Base-by-base conservation (phyloP, 192 early-diverging fungal species). In the Mycoemilia scoparia region DNA sequence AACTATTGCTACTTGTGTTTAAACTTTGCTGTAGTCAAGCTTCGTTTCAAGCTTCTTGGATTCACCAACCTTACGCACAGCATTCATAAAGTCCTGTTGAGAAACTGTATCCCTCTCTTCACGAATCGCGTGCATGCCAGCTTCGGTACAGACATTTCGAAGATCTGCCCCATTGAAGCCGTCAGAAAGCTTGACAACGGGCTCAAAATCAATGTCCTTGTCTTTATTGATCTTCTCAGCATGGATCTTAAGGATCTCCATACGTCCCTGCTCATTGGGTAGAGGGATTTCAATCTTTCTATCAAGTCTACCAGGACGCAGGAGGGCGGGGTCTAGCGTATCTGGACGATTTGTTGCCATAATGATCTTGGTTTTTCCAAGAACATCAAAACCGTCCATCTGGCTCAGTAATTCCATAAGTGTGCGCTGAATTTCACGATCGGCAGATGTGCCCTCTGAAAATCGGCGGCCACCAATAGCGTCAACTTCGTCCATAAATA, bases 81-180 rank as follows among this genome's bases (percentile, higher is more conserved):
- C 95, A 68, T 99, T 99, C 95, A 96, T 96, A 59, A 96, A 99
- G 49, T 99, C 95, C 45, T 93, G 92, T 55, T 99, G 92, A n/a
- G 90, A 51, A 17, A 80, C 73, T 60, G 91, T 96, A 54, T 99
- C 95, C 28, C 95, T 77, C 40, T 96, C 92, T 38, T 95, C 92
- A 21, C 92, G 85, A 45, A 99, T 96, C 17, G 95, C 95, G 79
- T 96, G 96, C 95, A 99, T 96, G 34, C 89, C 95, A 7, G 92
- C 92, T 66, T 99, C 95, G 13, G 95, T 99, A 56, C 95, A 99
- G 23, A 99, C 84, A 46, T 99, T 99, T 45, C 95, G 70, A 50
- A 99, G 65, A 74, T 99, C 95, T 12, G 95, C 95, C 22, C 92
- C 87, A 49, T 99, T 99, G 56, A 99, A 96, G 3, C 87, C 87